Evolutionary conservation across 495 filamentous ascomycete species (phyloP).

Genomic region (Cryomyces minteri): DNA sequence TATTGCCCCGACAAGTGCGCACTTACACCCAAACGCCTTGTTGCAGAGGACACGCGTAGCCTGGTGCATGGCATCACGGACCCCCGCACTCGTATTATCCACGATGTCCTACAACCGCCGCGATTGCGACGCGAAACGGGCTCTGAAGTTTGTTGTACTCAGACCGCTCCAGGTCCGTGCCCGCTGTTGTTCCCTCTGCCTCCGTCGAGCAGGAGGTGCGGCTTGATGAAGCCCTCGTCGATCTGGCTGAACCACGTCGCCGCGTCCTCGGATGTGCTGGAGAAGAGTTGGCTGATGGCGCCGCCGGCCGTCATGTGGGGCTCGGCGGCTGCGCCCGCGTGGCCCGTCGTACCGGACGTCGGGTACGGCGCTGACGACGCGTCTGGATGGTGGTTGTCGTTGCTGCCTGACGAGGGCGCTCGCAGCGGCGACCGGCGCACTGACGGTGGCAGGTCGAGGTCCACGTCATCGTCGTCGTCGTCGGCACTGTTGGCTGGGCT

Average conservation of each 20-base stretch:
- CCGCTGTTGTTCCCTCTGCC: conserved; percentile 18
- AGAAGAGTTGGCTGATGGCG: conserved; percentile 55
- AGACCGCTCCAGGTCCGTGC: neutral
- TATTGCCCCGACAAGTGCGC: too few relatives aligned
- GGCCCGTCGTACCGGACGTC: conserved; percentile 8
- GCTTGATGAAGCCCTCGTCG: conserved; percentile 95
- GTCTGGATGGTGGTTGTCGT: too few relatives aligned
- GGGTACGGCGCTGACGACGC: conserved; percentile 11
- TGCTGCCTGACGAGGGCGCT: conserved; percentile 6
- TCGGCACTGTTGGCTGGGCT: conserved; percentile 34
- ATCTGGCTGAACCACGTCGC: conserved; percentile 81
- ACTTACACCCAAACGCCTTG: too few relatives aligned
- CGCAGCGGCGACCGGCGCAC: conserved; percentile 14
- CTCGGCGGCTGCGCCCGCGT: neutral
- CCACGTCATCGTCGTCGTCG: conserved; percentile 27
- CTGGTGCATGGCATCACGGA: too few relatives aligned
- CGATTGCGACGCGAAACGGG: too few relatives aligned
- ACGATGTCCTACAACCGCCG: too few relatives aligned
- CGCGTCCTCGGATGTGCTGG: conserved; percentile 69
- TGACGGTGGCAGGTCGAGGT: conserved; percentile 29
- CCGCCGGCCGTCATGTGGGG: conserved; percentile 31
- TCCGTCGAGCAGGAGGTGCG: conserved; percentile 71
- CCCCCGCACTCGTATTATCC: too few relatives aligned
- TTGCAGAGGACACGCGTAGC: too few relatives aligned
- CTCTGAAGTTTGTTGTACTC: too few relatives aligned